Percentiles rank a stretch among this genome's conserved stretches.
Conservation (phyloP, 108 stramenopile species). For the Nitzschia sp. region DNA sequence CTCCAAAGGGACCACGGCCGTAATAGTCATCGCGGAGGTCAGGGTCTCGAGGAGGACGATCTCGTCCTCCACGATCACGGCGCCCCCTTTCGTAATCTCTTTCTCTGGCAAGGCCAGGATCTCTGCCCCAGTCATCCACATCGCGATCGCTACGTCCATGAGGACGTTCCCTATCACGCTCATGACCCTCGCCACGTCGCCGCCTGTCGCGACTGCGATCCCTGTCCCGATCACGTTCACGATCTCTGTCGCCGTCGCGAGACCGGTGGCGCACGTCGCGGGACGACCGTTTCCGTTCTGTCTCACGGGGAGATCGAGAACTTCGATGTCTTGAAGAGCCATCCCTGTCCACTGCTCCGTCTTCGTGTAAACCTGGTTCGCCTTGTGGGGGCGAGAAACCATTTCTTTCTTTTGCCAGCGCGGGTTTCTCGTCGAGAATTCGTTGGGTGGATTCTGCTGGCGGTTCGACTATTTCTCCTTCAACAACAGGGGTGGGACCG, state of each 20-base stretch:
- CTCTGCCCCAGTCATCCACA: slow-evolving; percentile 11
- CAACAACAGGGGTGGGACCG: neutral
- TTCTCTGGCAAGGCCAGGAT: slow-evolving; percentile 20
- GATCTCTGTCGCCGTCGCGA: slow-evolving; percentile 19
- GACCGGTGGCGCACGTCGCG: slow-evolving; percentile 9
- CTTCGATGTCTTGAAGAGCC: neutral
- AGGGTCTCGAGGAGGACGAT: slow-evolving; percentile 5
- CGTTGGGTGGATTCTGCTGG: no score
- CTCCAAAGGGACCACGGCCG: slow-evolving; percentile 1
- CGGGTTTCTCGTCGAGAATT: neutral
- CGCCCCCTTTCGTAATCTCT: slow-evolving; percentile 26
- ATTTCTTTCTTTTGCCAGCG: neutral
- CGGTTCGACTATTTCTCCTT: no score
- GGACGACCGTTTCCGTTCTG: slow-evolving; percentile 2
- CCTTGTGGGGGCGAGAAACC: neutral
- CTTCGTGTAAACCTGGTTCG: neutral
- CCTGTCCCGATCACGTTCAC: slow-evolving; percentile 29
- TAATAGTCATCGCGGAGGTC: neutral
- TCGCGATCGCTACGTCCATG: neutral
- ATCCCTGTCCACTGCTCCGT: neutral
- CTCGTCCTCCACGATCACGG: slow-evolving; percentile 8
- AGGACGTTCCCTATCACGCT: slow-evolving; percentile 1
- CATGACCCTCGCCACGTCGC: slow-evolving; percentile 1
- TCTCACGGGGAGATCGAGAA: neutral
- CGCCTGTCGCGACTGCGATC: slow-evolving; percentile 26